Base-by-base conservation (phyloP, 2,329 filamentous ascomycete genomes). In the Penicillium brasilianum region DNA sequence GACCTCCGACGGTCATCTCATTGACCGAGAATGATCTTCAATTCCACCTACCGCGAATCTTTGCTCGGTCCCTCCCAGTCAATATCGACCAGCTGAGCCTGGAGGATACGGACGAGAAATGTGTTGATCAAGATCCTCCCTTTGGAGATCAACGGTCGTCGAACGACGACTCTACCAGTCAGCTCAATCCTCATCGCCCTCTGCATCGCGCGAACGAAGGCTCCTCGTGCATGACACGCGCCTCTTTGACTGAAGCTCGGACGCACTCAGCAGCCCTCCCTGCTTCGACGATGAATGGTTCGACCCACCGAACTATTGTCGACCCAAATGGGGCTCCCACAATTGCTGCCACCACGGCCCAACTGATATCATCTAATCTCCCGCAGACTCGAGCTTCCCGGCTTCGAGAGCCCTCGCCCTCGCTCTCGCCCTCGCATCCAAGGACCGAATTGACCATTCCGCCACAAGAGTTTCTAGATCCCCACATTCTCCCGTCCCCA, bases 11-110 rank as follows among this genome's bases (percentile, higher is more conserved):
- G 8, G 63, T 70, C 34, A 73, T 79, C 50, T 56, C 58, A 25
- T 64, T 78, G 30, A 69, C 69, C 1, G 70, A 76, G 18, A 64
- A 72, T 20, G 77, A 79, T 60, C 34, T 78, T 22, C 66, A 72
- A 32, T 69, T 63, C 58, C 69, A 73, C 46, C 64, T 78, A 18
- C 68, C 72, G 39, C 59, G 64, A 10, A 64, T 69, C 44, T 58
- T 60, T 49, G 64, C 65, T 25, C 65, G 61, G 44, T 50, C 61
- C 13, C 20, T 30, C 37, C 56, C 65, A 13, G 34, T 56, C 7
- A 59, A 66, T 13, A 65, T 69, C 36, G 59, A 66, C 30, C 61
- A 59, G n/a, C 60, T 72, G 11, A 51, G 55, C 32, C 34, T 70
- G 22, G 55, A 65, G 14, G 65, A 65, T 11, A 44, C 54, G 16